Evolutionary conservation across 2,329 filamentous ascomycete species (phyloP), one percentile per base, ranked within the genome.

Genomic region (Metarhizium humberi): DNA sequence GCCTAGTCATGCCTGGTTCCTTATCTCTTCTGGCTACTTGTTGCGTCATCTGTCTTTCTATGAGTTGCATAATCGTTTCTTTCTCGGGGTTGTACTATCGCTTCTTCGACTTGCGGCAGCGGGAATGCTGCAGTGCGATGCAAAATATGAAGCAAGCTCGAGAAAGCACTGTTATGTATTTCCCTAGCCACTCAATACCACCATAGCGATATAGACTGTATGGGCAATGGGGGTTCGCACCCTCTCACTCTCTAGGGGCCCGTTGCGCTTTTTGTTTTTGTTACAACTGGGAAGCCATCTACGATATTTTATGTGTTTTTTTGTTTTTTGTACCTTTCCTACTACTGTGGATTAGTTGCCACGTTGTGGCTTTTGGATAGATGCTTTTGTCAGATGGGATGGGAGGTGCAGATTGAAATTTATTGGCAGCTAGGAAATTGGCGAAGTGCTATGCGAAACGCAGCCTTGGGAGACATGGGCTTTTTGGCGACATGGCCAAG

Each of bases 161-260:
- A 25, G 16, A 20, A 32, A 55, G 8, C 18, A 34, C 43, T n/a
- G 50, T 52, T 54, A 49, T 58, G 53, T 61, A n/a, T 57, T 57
- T 55, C 55, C 59, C 60, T 57, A 58, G 42, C 30, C 54, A 50
- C 57, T 58, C 58, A 60, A 63, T 58, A 60, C 62, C 60, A 63
- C 64, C 62, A 62, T 61, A 62, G 60, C 64, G 60, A 67, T 70
- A 69, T 68, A 71, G 68, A 66, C 56, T 70, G 65, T 66, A 69
- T 60, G 67, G 69, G 66, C 62, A 64, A 66, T 63, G 59, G 63
- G 64, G 69, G 69, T 69, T 71, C 68, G 63, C 68, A 59, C 66
- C 66, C 66, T 60, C 60, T 62, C 53, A 50, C 49, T 64, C 58
- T 60, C 61, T 55, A 40, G 51, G 65, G 25, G 62, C 61, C 62